Evolutionary conservation across 169 alveolate species (phyloP).

Genomic region (Neospora caninum): DNA sequence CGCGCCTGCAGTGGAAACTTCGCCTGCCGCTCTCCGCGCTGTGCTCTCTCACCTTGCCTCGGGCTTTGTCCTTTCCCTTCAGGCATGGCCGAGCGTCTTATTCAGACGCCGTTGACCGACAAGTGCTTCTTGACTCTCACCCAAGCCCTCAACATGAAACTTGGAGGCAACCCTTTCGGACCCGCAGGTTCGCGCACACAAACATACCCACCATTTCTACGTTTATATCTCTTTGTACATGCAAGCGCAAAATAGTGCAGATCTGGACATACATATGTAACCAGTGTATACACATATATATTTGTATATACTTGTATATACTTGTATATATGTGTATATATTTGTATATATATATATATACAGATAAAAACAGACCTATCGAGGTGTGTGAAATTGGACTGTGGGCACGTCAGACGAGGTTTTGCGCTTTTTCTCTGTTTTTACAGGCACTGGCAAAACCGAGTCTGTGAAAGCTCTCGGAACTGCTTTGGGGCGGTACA

Average conservation of each 20-base stretch:
- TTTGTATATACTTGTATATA: no score
- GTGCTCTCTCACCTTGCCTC: neutral
- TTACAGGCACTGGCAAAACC: conserved; percentile 97
- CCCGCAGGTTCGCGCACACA: conserved; percentile 93
- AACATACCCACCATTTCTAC: no score
- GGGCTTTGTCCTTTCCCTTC: conserved; percentile 38
- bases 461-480: conserved; percentile 99
- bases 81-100: conserved; percentile 88
- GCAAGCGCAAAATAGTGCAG: no score
- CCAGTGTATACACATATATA: no score
- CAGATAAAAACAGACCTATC: no score
- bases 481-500: conserved; percentile 93
- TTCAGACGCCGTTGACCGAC: conserved; percentile 98
- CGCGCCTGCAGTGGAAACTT: conserved; percentile 85
- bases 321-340: no score
- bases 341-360: no score
- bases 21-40: neutral
- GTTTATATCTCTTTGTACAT: no score
- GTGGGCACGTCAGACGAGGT: no score
- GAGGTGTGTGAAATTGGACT: no score
- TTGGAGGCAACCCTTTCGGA: conserved; percentile 99
- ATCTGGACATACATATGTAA: no score
- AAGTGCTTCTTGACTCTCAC: conserved; percentile 96
- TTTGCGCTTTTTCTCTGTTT: conserved; percentile 61
- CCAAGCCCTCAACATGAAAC: conserved; percentile 95